Base-by-base conservation (phyloP, 2,329 filamentous ascomycete genomes). In the Fusarium mexicanum region DNA sequence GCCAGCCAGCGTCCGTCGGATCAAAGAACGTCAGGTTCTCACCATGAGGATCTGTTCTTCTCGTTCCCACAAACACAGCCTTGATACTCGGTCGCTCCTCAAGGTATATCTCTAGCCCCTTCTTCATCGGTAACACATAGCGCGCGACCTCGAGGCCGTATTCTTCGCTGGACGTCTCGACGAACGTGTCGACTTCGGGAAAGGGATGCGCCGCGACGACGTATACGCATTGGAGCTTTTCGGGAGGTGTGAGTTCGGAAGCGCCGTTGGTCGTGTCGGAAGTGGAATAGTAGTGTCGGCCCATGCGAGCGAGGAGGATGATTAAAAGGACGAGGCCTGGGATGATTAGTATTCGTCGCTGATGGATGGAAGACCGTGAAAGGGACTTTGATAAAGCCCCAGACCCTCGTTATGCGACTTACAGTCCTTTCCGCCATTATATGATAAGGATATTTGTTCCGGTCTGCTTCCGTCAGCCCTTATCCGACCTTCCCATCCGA, bases 381-480 rank as follows among this genome's bases (percentile, higher is more conserved):
- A 24, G 0, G 9, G 29, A 11, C 26, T 20, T 37, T 4, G 6
- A 18, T 4, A 17, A 13, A 9, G 31, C 13, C 33, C 20, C 8
- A n/a, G 13, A 8, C 5, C n/a, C 17, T 13, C 10, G 3, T 8
- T 4, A 24, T 43, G 16, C 31, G 24, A 75, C 72, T 48, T 57
- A 74, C 72, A 98, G 87, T 98, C 96, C 83, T 99, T 99, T 70
- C 96, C 96, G 80, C 96, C 96, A 79, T 99, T 99, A 85, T 98
- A 99, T 64, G 96, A 97, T 73, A 98, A 87, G 10, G 95, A 94
- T 69, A 98, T 88, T 80, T 97, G 89, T 67, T 92, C 88, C 71
- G 93, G 89, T 67, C 94, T 96, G 54, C 35, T 51, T n/a, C 24
- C 22, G 57, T 73, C 64, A 78, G 72, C 55, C 43, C 53, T 48